These are phyloP conservation scores for Medicago ruthenica DNA, from an alignment of 306 rosid species.

Conservation along the genomic window DNA sequence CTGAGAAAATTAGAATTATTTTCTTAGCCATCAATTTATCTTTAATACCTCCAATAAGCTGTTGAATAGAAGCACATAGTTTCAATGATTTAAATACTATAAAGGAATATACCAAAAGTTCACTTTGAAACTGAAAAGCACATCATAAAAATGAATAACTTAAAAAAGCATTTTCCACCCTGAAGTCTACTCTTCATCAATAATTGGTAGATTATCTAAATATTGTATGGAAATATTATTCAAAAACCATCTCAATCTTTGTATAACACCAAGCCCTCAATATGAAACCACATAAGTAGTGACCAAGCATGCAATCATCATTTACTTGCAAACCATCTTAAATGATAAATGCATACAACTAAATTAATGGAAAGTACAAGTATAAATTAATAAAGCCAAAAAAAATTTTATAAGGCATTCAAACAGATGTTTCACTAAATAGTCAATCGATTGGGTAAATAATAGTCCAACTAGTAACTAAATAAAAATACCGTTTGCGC, in stretches of 20 bases:
- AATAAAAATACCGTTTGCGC: too few relatives aligned
- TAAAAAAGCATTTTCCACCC: conserved; percentile 11
- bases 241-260: conserved; percentile 20
- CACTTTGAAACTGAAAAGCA: conserved; percentile 11
- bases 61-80: background rate
- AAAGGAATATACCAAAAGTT: conserved; percentile 2
- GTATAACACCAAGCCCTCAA: background rate
- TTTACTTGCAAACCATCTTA: conserved; percentile 12
- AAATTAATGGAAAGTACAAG: too few relatives aligned
- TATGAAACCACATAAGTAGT: background rate
- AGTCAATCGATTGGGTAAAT: too few relatives aligned
- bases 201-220: conserved; percentile 3
- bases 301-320: conserved; percentile 17
- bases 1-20: conserved; percentile 15
- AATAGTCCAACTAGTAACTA: too few relatives aligned
- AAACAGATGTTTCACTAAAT: too few relatives aligned
- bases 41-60: background rate
- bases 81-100: conserved; percentile 4
- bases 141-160: conserved; percentile 1
- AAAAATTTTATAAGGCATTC: too few relatives aligned
- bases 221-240: conserved; percentile 4
- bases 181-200: conserved; percentile 15
- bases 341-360: too few relatives aligned
- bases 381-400: too few relatives aligned
- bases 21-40: conserved; percentile 3